Evolutionary conservation across 2,329 filamentous ascomycete species (phyloP), one percentile per base, ranked within the genome.

Genomic region (Epichloe glyceriae): DNA sequence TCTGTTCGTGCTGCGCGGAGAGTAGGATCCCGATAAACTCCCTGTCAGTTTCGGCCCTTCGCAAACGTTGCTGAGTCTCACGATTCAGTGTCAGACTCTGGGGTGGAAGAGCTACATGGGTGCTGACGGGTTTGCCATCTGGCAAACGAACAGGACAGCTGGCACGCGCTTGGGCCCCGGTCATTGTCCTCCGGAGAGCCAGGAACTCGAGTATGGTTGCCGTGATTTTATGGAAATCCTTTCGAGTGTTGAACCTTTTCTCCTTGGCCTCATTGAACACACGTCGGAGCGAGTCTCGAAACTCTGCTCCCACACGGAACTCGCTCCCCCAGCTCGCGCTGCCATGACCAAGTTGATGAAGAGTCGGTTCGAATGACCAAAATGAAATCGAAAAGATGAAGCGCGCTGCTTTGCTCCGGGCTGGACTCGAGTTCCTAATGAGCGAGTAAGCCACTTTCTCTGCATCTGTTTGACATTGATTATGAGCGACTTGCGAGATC

Each of bases 201-300:
- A 62, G 30, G 12, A 51, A 57, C 26, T 48, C 22, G 30, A 61
- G 19, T 3, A 62, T 50, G 8, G 14, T 37, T 2, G 49, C 5
- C 20, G 53, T 50, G 3, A 60, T 22, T 12, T 52, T 41, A 2
- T 40, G 5, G 15, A 62, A 61, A 33, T 60, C 56, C 17, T 45
- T 34, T 0, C 48, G 5, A 7, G 42, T 44, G 15, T 48, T 40
- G 26, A 49, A 55, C 1, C 49, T 44, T 1, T 52, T 51, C 5
- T 20, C 7, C 11, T 46, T 49, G 14, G 55, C 54, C 49, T 62
- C 60, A n/a, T 42, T 15, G n/a, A 62, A 62, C 11, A 62, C 38
- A 0, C 38, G 8, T 7, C 37, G 38, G 5, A 62, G 33, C 1
- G 53, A 59, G 0, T 40, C 38, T 19, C 54, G 47, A 20, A 62